These are phyloP conservation scores for Lumnitzera littorea DNA, from an alignment of 345 rosid species.

Conservation along the genomic window DNA sequence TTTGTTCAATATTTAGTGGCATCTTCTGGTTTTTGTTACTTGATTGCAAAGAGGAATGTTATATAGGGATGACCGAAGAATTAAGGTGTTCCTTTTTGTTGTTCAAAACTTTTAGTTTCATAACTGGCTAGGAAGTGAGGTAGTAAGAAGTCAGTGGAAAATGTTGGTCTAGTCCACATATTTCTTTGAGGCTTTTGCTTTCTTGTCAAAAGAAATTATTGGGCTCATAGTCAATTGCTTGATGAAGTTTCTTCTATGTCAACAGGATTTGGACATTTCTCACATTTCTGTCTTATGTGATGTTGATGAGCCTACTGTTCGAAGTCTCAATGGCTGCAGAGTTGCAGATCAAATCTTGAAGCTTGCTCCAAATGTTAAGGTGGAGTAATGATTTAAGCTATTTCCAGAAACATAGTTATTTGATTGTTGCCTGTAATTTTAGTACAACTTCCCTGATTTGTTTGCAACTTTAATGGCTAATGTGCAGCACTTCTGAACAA, in stretches of 20 bases:
- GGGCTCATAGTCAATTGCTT: not conserved
- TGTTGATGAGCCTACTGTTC: constrained; percentile 84
- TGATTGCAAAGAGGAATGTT: no score
- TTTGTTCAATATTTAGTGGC: no score
- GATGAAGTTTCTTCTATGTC: constrained; percentile 6
- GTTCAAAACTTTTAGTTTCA: no score
- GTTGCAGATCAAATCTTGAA: constrained; percentile 95
- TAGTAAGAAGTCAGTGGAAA: no score
- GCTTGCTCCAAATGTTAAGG: constrained; percentile 88
- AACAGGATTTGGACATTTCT: constrained; percentile 86
- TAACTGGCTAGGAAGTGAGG: no score
- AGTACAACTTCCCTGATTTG: not conserved
- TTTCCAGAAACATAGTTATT: not conserved
- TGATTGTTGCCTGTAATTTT: not conserved
- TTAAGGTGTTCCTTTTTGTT: no score
- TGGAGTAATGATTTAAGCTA: constrained; percentile 13
- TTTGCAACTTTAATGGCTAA: not conserved
- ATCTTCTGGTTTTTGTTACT: no score
- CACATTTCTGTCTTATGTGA: constrained; percentile 50
- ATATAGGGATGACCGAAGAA: no score
- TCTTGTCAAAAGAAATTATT: no score
- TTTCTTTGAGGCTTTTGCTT: no score
- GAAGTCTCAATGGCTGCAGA: constrained; percentile 97
- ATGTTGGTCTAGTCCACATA: no score
- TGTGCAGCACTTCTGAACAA: constrained; percentile 55